Evolutionary conservation across 2,329 filamentous ascomycete genomes (phyloP).

Genomic region (Paecilomyces fulvus): DNA sequence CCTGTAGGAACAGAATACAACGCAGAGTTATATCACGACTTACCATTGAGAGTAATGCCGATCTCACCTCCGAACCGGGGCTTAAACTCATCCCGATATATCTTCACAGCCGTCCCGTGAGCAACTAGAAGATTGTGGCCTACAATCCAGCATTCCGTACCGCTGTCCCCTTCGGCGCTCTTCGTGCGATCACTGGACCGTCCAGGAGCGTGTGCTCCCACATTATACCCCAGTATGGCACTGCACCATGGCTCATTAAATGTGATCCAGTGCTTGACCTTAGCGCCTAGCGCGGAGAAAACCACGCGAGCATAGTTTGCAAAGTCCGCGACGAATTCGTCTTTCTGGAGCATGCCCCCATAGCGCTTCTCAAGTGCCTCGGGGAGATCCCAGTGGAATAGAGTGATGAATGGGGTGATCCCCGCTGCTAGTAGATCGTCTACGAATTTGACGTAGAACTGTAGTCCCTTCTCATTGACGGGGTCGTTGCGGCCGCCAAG

Average conservation of each 20-base stretch:
- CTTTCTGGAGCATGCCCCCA: slow-evolving; percentile 68
- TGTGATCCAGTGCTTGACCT: slow-evolving; percentile 82
- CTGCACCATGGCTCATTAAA: slow-evolving; percentile 89
- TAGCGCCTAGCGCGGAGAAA: slow-evolving; percentile 62
- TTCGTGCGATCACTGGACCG: slow-evolving; percentile 66
- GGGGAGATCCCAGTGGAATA: slow-evolving; percentile 85
- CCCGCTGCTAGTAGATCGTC: slow-evolving; percentile 68
- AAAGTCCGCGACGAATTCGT: slow-evolving; percentile 76
- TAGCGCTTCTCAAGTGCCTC: slow-evolving; percentile 72
- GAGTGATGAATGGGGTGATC: slow-evolving; percentile 72
- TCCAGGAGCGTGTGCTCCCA: slow-evolving; percentile 73
- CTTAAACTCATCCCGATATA: slow-evolving; percentile 78
- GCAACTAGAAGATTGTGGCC: slow-evolving; percentile 74
- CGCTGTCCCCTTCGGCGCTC: slow-evolving; percentile 62
- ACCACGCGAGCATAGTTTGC: slow-evolving; percentile 68
- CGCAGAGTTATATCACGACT: slow-evolving; percentile 7
- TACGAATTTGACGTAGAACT: slow-evolving; percentile 70
- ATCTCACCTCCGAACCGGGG: slow-evolving; percentile 63
- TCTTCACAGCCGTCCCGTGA: slow-evolving; percentile 71
- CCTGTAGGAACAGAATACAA: background rate
- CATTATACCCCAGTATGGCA: slow-evolving; percentile 69
- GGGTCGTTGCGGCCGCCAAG: slow-evolving; percentile 76
- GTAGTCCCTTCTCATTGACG: slow-evolving; percentile 67
- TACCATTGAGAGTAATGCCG: slow-evolving; percentile 78
- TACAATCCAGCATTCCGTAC: slow-evolving; percentile 71